Evolutionary conservation across 768 basidiomycete genomes (phyloP).

Genomic region (Mycena venus): DNA sequence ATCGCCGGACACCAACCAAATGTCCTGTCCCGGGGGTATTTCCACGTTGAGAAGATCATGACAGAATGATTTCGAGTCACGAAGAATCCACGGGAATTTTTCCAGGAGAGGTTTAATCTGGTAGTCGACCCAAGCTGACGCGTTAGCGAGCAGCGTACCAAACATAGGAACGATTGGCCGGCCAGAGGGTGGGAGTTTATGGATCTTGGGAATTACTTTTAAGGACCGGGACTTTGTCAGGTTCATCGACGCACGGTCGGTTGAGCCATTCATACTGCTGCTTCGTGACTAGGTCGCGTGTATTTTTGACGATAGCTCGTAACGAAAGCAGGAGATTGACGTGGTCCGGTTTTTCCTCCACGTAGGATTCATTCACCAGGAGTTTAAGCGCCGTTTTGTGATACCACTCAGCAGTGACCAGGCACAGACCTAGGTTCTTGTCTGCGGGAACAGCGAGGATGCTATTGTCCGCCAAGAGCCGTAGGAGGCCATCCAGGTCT

Average conservation of each 20-base stretch:
- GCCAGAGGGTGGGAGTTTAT: constrained; percentile 1
- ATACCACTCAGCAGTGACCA: constrained; percentile 30
- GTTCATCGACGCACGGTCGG: background rate
- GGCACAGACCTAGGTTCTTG: constrained; percentile 33
- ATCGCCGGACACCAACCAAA: constrained; percentile 15
- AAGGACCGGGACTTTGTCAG: constrained; percentile 5
- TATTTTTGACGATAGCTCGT: background rate
- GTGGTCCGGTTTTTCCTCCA: constrained; percentile 11
- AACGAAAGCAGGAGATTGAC: background rate
- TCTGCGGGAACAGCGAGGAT: constrained; percentile 32
- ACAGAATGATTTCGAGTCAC: constrained; percentile 12
- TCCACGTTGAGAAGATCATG: constrained; percentile 1
- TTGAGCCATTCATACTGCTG: constrained; percentile 8
- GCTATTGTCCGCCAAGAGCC: constrained; percentile 20
- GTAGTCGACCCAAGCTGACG: constrained; percentile 18
- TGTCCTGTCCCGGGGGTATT: constrained; percentile 9
- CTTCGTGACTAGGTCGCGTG: background rate
- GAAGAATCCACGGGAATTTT: constrained; percentile 8
- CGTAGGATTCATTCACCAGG: constrained; percentile 27
- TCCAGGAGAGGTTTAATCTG: constrained; percentile 10
- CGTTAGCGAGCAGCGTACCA: constrained; percentile 12
- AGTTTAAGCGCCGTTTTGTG: constrained; percentile 22
- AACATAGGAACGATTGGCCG: constrained; percentile 8
- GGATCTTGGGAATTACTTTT: constrained; percentile 20
- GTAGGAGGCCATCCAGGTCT: constrained; percentile 23